Conservation (phyloP, 441 rosid species). For the Metrosideros polymorpha region DNA sequence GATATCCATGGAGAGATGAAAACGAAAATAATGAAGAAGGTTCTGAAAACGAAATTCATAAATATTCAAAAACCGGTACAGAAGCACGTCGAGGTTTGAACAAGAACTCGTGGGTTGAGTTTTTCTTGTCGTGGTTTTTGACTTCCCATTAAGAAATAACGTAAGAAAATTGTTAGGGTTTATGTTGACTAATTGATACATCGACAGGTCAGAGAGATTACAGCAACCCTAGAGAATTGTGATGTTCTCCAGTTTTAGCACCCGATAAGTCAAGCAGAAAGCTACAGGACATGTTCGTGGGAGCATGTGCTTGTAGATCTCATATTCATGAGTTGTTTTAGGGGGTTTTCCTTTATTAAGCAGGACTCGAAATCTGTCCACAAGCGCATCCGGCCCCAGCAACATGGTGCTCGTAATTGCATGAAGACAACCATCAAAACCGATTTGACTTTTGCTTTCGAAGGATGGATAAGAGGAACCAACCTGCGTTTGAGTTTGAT, state of each 20-base stretch:
- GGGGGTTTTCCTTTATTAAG: not conserved
- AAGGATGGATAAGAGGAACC: not conserved
- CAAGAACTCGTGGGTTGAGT: not conserved
- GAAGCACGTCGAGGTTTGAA: not conserved
- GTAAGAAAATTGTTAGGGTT: not conserved
- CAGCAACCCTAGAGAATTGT: not conserved
- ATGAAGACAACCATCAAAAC: not conserved
- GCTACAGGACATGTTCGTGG: not conserved
- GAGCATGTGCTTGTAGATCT: not conserved
- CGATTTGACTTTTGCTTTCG: not conserved
- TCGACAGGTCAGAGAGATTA: not conserved
- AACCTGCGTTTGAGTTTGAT: not conserved
- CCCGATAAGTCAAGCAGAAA: not conserved
- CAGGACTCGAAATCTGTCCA: not conserved
- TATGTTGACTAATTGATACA: not conserved
- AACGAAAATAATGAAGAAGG: not conserved
- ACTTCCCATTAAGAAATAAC: not conserved
- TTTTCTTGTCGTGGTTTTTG: not conserved
- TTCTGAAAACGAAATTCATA: not conserved
- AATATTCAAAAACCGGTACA: not conserved
- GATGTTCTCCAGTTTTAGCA: not conserved
- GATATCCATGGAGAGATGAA: not conserved
- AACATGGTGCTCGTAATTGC: accelerated
- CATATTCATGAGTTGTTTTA: not conserved
- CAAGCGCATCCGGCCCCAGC: not conserved